Base-by-base conservation (phyloP, 371 early-diverging fungal genomes). In the Saksenaea oblongispora region DNA sequence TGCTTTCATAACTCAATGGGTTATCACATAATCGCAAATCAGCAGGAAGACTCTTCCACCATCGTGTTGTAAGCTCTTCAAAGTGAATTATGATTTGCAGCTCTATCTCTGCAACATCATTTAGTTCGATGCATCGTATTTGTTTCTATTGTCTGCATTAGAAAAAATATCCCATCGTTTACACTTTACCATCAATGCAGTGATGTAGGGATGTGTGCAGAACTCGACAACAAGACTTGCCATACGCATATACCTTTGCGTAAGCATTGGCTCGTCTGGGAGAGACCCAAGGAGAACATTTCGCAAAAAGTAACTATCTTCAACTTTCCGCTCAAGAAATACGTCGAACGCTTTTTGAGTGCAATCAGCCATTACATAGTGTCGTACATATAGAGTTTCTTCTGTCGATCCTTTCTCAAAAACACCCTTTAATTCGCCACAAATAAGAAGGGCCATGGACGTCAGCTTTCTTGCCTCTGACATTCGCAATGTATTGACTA, bases 381-480 rank as follows among this genome's bases (percentile, higher is more conserved):
- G 42, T 14, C 42, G 42, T 41, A 41, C 14, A 17, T 17, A 41
- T 5, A 41, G 42, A 41, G 14, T 41, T 14, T 41, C 42, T 41
- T 41, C 42, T 14, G 14, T 3, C n/a, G 42, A 41, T 4, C 18
- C 18, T 17, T 41, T 41, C 42, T 41, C 14, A 14, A 13, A 41
- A 14, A 14, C 2, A 41, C 14, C n/a, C 14, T 17, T 14, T 14
- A 41, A 41, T 17, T 41, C 42, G 42, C n/a, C 42, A 2, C 42
- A 41, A 41, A 41, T 14, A 14, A 41, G 42, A 14, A 41, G 42
- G 5, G 61, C 55, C 34, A 61, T 54, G 3, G 54, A 53, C 1
- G 53, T 15, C 61, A 56, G 31, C 11, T 61, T 61, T 34, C 31
- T 61, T 14, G 51, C 8, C 17, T 61, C 54, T 13, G 24, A 15